phyloP scores from a whole-genome alignment of 2,329 filamentous ascomycete genomes.

The Magnaporthiopsis rhizophila region DNA sequence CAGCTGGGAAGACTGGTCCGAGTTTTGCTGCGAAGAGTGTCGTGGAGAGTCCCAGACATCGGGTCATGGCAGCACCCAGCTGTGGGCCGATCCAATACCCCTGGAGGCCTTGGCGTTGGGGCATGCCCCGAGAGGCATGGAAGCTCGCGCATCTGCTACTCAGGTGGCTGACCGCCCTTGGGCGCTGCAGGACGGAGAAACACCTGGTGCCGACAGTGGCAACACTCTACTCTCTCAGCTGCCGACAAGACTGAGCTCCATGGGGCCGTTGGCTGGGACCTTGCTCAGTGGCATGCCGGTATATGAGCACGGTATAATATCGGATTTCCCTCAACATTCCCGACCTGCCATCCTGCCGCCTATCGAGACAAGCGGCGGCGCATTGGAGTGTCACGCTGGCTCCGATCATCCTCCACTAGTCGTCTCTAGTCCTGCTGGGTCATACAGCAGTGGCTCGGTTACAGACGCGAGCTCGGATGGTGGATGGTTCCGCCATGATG shows the following conservation, averaged over 20 bases:
- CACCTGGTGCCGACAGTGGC: background rate
- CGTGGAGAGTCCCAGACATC: background rate
- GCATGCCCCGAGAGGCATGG: background rate
- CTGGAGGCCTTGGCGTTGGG: background rate
- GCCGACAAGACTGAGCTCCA: too few species aligned
- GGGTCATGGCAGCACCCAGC: too few species aligned
- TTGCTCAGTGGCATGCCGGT: background rate
- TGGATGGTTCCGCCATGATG: background rate
- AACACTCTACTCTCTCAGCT: background rate
- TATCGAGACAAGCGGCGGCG: too few species aligned
- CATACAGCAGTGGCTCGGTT: background rate
- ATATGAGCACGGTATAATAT: too few species aligned
- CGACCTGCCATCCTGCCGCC: background rate
- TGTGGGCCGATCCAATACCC: background rate
- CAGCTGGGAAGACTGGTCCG: background rate
- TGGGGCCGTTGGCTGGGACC: background rate
- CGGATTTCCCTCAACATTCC: background rate
- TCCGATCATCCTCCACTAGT: too few species aligned
- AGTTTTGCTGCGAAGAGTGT: slow-evolving; percentile 4
- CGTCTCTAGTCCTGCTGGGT: background rate
- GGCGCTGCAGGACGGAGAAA: background rate
- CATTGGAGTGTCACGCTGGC: background rate
- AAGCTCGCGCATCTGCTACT: background rate
- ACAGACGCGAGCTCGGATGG: background rate
- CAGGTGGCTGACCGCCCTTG: background rate